Evolutionary conservation across 257 asterid genomes (phyloP).

Genomic region (Catharanthus roseus): DNA sequence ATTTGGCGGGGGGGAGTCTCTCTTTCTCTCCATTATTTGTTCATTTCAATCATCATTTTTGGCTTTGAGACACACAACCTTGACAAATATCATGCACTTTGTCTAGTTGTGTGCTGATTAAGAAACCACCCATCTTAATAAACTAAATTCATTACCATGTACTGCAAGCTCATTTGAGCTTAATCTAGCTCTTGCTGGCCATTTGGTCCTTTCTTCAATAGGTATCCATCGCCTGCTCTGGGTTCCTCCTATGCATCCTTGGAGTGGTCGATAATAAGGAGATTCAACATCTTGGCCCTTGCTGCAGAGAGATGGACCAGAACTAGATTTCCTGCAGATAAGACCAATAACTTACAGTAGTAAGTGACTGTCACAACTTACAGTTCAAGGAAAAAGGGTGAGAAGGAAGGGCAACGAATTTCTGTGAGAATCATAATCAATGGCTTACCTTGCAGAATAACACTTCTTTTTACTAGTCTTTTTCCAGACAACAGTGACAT

Average conservation of each 20-base stretch:
- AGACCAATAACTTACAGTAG: slow-evolving; percentile 12
- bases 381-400: neutral
- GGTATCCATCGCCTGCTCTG: slow-evolving; percentile 89
- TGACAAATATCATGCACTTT: neutral
- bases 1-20: neutral
- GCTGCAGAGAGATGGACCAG: slow-evolving; percentile 64
- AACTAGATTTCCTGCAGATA: slow-evolving; percentile 64
- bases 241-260: slow-evolving; percentile 80
- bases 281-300: slow-evolving; percentile 73
- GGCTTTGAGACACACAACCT: neutral
- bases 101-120: neutral
- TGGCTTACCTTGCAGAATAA: slow-evolving; percentile 60
- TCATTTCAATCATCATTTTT: neutral
- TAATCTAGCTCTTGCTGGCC: slow-evolving; percentile 73
- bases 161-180: slow-evolving; percentile 59
- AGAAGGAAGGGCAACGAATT: neutral
- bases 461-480: slow-evolving; percentile 76
- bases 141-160: slow-evolving; percentile 46
- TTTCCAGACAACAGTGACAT: slow-evolving; percentile 93
- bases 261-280: slow-evolving; percentile 87
- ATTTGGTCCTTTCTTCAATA: slow-evolving; percentile 62
- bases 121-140: neutral
- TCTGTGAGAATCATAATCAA: neutral
- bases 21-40: neutral
- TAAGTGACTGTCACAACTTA: neutral